Conservation (phyloP, 2,329 filamentous ascomycete genomes). For the Venturia nashicola region DNA sequence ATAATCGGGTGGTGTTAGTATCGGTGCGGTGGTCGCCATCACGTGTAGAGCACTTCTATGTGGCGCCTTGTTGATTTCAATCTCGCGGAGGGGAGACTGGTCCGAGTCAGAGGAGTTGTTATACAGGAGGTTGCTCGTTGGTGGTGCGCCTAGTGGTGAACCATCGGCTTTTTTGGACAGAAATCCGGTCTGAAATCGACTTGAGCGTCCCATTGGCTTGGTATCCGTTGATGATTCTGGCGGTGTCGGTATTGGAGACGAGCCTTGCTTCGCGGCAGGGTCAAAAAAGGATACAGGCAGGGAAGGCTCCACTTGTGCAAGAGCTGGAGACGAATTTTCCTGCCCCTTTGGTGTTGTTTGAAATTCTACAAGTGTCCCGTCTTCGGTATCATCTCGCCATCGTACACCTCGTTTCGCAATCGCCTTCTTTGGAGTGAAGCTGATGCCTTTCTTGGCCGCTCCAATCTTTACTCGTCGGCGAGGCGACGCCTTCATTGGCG, state of each 20-base stretch:
- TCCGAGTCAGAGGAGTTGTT: conserved; percentile 45
- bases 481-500: conserved; percentile 68
- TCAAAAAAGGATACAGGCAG: conserved; percentile 34
- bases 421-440: conserved; percentile 59
- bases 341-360: conserved; percentile 72
- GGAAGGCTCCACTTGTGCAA: conserved; percentile 23
- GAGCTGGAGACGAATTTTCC: conserved; percentile 24
- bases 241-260: conserved; percentile 44
- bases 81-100: conserved; percentile 31
- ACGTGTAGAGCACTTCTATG: conserved; percentile 40
- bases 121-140: conserved; percentile 43
- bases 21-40: conserved; percentile 30
- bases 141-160: conserved; percentile 37
- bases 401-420: conserved; percentile 60
- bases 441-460: conserved; percentile 55
- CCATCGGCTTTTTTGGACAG: conserved; percentile 53
- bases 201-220: conserved; percentile 38
- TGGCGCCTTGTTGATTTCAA: conserved; percentile 28
- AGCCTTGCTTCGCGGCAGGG: conserved; percentile 20
- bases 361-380: conserved; percentile 78
- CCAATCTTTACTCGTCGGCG: conserved; percentile 55
- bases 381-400: conserved; percentile 85
- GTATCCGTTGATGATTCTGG: conserved; percentile 48
- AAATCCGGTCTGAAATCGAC: conserved; percentile 81
- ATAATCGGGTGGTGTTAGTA: conserved; percentile 18